A percentile compares a stretch with the other conserved stretches of the same genome.
phyloP scores from a whole-genome alignment of 257 asterid species.

The Thymus quinquecostatus region DNA sequence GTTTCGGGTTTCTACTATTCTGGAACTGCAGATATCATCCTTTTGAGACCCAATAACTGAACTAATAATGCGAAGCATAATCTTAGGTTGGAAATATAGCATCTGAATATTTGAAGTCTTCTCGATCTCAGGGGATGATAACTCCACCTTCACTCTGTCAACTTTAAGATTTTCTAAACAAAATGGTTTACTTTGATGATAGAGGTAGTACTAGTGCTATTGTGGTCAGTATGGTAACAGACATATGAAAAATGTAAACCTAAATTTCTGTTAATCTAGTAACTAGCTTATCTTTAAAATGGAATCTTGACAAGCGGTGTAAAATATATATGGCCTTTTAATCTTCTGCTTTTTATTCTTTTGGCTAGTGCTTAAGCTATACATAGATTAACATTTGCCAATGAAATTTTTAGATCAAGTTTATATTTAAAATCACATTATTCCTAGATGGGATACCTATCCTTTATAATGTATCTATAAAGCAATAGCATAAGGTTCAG shows the following conservation, averaged over 20 bases:
- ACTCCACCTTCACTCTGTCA: neutral
- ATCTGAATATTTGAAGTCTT: neutral
- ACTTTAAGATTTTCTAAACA: neutral
- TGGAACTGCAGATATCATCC: neutral
- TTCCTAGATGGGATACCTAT: neutral
- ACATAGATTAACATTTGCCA: neutral
- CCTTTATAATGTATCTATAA: neutral
- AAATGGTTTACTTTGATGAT: neutral
- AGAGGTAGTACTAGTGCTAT: neutral
- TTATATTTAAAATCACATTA: neutral
- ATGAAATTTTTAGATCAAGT: neutral
- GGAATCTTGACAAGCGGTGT: too few species aligned
- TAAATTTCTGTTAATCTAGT: neutral
- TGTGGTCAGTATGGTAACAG: slow-evolving; percentile 11
- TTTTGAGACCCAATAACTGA: slow-evolving; percentile 5
- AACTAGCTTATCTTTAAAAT: too few species aligned
- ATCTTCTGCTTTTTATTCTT: neutral
- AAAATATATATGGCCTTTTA: neutral
- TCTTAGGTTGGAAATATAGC: neutral
- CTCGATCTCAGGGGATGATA: neutral
- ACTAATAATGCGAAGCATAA: neutral
- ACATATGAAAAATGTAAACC: neutral
- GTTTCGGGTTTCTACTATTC: neutral
- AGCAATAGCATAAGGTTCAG: neutral
- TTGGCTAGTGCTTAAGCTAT: neutral